Base-by-base conservation (phyloP, 371 early-diverging fungal species). In the Actinomortierella wolfii region DNA sequence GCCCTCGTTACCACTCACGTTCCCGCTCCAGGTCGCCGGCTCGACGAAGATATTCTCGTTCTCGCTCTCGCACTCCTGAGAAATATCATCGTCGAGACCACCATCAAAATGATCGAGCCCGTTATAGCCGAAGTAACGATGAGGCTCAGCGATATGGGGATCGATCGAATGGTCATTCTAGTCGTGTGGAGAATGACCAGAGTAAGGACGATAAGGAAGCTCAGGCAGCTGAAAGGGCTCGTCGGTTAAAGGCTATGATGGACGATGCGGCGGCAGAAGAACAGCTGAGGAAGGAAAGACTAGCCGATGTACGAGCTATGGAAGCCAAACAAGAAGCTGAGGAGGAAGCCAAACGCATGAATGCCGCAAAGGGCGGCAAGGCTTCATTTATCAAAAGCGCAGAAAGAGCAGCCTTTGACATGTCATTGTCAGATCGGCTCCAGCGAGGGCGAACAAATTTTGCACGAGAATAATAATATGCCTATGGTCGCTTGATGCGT, bases 251-350 rank as follows among this genome's bases (percentile, higher is more conserved):
- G 34, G 68, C 69, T 4, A 76, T 68, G 66, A 29, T 58, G 21
- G 62, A 65, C 0, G 66, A 76, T 57, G 76, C 68, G 2, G 39
- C 46, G 0, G 62, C 59, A 0, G 65, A 69, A 9, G 66, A 56
- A 7, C 28, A 45, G 49, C 51, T 53, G 1, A 47, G 69, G 13
- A 68, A 66, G 55, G 43, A 20, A 2, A 55, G 67, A 4, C 43
- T 73, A 40, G 61, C 59, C 8, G 67, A 67, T 41, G 62, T 73
- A 21, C 41, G 63, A 11, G 60, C 58, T 21, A 56, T 56, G 0
- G 74, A 73, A n/a, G 63, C 67, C 2, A 60, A 59, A 42, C 59
- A 59, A 40, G 64, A 73, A 13, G 74, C 74, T 3, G 67, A 67
- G 29, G 74, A 73, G 4, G 74, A 73, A 46, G 50, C 60, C 39